Evolutionary conservation across 2,329 filamentous ascomycete species (phyloP).

Genomic region (Colletotrichum cordylinicola): DNA sequence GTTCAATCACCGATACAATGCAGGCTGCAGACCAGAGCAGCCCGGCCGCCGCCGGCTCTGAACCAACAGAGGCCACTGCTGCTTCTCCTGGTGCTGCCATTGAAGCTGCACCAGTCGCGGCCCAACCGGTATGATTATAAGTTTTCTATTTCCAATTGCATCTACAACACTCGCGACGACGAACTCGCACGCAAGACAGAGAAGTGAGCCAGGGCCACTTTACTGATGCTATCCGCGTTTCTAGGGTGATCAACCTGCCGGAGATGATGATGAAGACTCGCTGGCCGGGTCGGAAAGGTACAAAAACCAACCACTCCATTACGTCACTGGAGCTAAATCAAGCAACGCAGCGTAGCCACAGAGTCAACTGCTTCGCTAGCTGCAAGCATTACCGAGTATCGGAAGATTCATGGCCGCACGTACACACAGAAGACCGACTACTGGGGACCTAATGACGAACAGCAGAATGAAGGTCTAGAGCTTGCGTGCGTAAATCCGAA

Average conservation of each 20-base stretch:
- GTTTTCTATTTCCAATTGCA: neutral
- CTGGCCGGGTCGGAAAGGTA: neutral
- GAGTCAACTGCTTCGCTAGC: neutral
- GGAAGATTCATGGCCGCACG: slow-evolving; percentile 13
- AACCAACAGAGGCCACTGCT: neutral
- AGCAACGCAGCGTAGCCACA: neutral
- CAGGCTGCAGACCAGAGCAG: neutral
- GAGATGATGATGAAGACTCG: neutral
- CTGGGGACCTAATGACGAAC: slow-evolving; percentile 16
- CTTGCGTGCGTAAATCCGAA: neutral
- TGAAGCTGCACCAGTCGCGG: neutral
- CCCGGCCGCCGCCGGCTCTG: neutral
- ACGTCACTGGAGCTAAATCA: neutral
- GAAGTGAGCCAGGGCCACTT: neutral
- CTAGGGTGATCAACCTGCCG: neutral
- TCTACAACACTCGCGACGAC: neutral
- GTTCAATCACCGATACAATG: neutral
- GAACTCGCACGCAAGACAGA: neutral
- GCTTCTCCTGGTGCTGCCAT: neutral
- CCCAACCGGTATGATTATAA: neutral
- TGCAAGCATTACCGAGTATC: slow-evolving; percentile 14
- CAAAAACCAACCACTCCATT: neutral
- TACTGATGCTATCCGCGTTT: neutral
- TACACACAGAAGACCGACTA: slow-evolving; percentile 19
- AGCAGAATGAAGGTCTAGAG: slow-evolving; percentile 19